Evolutionary conservation across 129 eudicot species (phyloP).

Genomic region (Flaveria ramosissima): DNA sequence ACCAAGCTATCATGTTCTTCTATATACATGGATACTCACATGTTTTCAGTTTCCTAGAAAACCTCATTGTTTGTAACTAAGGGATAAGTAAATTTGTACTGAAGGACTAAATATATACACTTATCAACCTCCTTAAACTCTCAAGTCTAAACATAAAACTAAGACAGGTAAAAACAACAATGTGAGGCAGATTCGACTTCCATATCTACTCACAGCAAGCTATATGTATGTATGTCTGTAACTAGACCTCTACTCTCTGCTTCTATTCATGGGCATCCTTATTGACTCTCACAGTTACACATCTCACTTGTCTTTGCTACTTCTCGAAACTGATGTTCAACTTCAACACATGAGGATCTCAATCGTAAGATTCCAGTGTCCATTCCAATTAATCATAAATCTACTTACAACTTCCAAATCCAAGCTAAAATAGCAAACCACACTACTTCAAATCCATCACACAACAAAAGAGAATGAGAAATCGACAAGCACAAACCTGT

Average conservation of each 20-base stretch:
- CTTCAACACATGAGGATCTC: not conserved
- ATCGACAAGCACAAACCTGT: constrained; percentile 51
- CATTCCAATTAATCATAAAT: not conserved
- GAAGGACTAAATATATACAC: not conserved
- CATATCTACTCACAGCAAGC: not conserved
- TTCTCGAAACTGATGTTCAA: constrained; percentile 1
- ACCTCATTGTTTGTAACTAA: not conserved
- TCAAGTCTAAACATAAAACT: not conserved
- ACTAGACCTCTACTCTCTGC: constrained; percentile 6
- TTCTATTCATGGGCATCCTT: constrained; percentile 8
- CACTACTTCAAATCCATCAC: too few relatives aligned
- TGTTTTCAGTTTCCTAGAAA: not conserved
- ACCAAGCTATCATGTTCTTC: constrained; percentile 4
- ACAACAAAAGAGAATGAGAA: too few relatives aligned
- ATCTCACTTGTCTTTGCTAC: constrained; percentile 4
- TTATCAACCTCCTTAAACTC: not conserved
- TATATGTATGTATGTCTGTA: not conserved
- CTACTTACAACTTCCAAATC: not conserved
- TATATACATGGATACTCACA: not conserved
- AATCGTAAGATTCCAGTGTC: not conserved
- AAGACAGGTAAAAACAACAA: not conserved
- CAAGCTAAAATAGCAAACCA: not conserved
- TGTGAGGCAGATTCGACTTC: not conserved
- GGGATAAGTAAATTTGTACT: not conserved
- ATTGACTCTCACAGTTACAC: not conserved